Evolutionary conservation across 1,284 basidiomycete species (phyloP).

Genomic region (Rhodotorula sp.): DNA sequence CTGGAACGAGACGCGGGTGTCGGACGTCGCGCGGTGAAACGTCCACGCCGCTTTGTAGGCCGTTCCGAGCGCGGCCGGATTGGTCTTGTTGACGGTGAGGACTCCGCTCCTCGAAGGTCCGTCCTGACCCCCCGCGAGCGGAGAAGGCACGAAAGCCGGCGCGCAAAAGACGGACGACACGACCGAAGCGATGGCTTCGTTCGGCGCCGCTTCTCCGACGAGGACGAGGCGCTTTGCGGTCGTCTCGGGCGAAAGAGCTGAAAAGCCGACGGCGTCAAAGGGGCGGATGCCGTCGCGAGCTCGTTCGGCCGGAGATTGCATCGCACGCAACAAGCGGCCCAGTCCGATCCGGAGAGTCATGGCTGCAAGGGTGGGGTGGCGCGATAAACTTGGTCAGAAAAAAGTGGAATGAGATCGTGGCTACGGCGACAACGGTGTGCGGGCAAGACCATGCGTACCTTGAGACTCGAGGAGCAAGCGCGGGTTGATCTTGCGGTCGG

Average conservation of each 20-base stretch:
- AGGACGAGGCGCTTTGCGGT: slow-evolving; percentile 27
- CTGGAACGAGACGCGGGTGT: neutral
- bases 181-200: slow-evolving; percentile 24
- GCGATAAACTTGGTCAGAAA: neutral
- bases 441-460: neutral
- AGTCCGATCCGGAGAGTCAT: slow-evolving; percentile 26
- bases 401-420: neutral
- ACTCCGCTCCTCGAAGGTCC: neutral
- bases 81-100: neutral
- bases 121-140: neutral
- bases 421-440: neutral
- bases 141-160: slow-evolving; percentile 3
- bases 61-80: slow-evolving; percentile 22
- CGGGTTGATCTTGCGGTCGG: slow-evolving; percentile 77
- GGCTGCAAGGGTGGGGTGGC: slow-evolving; percentile 1
- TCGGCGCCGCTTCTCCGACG: slow-evolving; percentile 11
- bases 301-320: neutral
- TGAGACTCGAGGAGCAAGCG: slow-evolving; percentile 49
- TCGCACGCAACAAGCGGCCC: slow-evolving; percentile 15
- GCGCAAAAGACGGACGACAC: slow-evolving; percentile 26
- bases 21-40: neutral
- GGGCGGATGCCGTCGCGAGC: neutral
- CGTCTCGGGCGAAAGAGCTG: neutral
- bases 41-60: slow-evolving; percentile 36
- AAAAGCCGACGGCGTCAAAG: slow-evolving; percentile 16